phyloP scores from a whole-genome alignment of 169 alveolate genomes.

The Condylostoma magnum region DNA sequence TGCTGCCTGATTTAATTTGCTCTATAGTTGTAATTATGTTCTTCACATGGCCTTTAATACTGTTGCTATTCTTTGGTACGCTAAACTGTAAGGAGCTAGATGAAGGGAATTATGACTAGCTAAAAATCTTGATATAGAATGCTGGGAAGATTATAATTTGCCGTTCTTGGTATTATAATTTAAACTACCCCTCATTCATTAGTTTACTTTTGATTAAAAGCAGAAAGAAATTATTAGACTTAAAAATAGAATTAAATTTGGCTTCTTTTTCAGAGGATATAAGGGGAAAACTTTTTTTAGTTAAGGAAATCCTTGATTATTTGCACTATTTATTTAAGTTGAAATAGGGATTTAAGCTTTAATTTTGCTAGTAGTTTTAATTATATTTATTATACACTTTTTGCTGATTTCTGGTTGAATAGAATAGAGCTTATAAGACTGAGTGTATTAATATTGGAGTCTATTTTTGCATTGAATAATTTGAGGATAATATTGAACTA shows the following conservation, averaged over 20 bases:
- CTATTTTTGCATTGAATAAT: too few species aligned
- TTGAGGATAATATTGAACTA: too few species aligned
- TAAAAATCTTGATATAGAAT: background rate
- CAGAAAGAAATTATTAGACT: background rate
- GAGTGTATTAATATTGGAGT: conserved; percentile 6
- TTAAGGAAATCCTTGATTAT: background rate
- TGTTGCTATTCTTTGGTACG: too few species aligned
- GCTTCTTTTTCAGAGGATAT: conserved; percentile 11
- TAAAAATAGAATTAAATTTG: background rate
- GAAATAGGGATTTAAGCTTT: background rate
- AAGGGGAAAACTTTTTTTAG: background rate
- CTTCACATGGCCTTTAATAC: too few species aligned
- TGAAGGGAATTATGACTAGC: background rate
- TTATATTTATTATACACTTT: background rate
- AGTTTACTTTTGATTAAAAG: background rate
- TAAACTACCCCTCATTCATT: background rate
- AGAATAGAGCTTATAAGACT: background rate
- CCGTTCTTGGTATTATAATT: background rate
- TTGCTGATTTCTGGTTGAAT: background rate
- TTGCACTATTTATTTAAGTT: background rate
- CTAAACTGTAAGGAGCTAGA: background rate
- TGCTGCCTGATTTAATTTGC: too few species aligned
- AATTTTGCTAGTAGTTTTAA: background rate
- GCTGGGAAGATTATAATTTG: background rate
- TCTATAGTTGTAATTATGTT: too few species aligned